These are phyloP conservation scores for Nakataea oryzae DNA, from an alignment of 2,329 filamentous ascomycete genomes.

Conservation along the genomic window DNA sequence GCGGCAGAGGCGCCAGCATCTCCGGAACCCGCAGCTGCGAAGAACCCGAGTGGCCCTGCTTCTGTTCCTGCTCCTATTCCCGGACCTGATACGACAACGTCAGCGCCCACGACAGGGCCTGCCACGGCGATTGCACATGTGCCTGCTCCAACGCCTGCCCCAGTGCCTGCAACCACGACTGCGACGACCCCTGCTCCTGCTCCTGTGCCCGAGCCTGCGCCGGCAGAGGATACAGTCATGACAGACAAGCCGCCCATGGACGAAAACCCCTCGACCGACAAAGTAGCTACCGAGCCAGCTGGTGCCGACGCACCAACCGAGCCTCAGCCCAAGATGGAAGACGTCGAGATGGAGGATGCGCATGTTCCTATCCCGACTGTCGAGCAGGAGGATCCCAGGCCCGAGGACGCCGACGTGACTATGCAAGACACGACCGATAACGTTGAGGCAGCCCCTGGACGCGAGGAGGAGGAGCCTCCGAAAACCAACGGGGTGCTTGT, in stretches of 20 bases:
- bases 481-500: conserved; percentile 11
- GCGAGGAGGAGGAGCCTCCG: background rate
- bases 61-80: background rate
- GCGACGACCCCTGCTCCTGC: background rate
- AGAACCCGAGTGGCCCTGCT: background rate
- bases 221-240: background rate
- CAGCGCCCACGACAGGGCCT: no score
- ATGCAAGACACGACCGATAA: conserved; percentile 24
- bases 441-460: conserved; percentile 3
- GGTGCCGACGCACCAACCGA: background rate
- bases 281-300: background rate
- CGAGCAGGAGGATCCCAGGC: conserved; percentile 11
- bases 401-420: conserved; percentile 18
- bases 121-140: no score
- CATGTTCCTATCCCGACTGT: conserved; percentile 15
- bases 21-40: background rate
- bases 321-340: conserved; percentile 9
- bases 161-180: no score
- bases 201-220: background rate
- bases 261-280: background rate
- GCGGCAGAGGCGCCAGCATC: background rate
- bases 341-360: conserved; percentile 25
- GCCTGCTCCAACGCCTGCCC: no score
- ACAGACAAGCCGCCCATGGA: background rate
- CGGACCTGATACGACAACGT: background rate